Evolutionary conservation across 768 basidiomycete species (phyloP).

Genomic region (Gelatoporia subvermispora): DNA sequence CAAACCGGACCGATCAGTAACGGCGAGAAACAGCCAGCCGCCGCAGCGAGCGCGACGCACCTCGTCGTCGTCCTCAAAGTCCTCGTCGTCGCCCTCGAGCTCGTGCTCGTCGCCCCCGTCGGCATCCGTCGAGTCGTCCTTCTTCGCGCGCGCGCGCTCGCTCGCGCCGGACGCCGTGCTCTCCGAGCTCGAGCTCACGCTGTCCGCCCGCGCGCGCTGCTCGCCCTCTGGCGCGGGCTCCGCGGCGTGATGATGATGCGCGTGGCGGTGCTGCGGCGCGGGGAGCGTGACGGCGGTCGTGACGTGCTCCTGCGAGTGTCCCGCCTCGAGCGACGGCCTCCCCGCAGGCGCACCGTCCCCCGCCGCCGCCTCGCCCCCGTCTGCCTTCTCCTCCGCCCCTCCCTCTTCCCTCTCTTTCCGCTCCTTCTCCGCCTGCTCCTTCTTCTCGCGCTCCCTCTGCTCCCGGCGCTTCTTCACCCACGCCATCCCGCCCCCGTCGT

Average conservation of each 20-base stretch:
- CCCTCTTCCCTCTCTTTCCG: slow-evolving; percentile 17
- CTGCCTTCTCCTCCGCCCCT: slow-evolving; percentile 8
- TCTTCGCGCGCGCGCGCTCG: slow-evolving; percentile 13
- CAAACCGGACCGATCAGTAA: not conserved
- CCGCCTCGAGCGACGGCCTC: slow-evolving; percentile 1
- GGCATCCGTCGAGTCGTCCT: slow-evolving; percentile 20
- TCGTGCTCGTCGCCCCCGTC: slow-evolving; percentile 27
- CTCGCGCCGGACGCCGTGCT: slow-evolving; percentile 9
- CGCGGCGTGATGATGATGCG: slow-evolving; percentile 18
- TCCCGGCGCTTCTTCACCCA: slow-evolving; percentile 71
- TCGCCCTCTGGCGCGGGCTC: slow-evolving; percentile 16
- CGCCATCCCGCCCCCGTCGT: slow-evolving; percentile 83
- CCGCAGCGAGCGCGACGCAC: slow-evolving; percentile 16
- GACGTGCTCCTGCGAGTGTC: slow-evolving; percentile 21
- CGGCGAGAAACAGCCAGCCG: slow-evolving; percentile 1
- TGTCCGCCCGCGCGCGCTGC: not conserved
- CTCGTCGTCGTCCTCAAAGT: slow-evolving; percentile 15
- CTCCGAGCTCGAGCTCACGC: slow-evolving; percentile 5
- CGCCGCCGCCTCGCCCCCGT: not conserved
- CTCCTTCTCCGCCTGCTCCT: slow-evolving; percentile 36
- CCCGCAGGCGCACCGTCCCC: slow-evolving; percentile 6
- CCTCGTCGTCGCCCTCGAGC: slow-evolving; percentile 15
- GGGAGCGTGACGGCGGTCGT: slow-evolving; percentile 32
- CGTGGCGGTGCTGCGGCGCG: slow-evolving; percentile 25
- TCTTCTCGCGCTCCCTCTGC: slow-evolving; percentile 46